Evolutionary conservation across 2,329 filamentous ascomycete species (phyloP), one percentile per base, ranked within the genome.

Genomic region (Pleomassaria siparia): DNA sequence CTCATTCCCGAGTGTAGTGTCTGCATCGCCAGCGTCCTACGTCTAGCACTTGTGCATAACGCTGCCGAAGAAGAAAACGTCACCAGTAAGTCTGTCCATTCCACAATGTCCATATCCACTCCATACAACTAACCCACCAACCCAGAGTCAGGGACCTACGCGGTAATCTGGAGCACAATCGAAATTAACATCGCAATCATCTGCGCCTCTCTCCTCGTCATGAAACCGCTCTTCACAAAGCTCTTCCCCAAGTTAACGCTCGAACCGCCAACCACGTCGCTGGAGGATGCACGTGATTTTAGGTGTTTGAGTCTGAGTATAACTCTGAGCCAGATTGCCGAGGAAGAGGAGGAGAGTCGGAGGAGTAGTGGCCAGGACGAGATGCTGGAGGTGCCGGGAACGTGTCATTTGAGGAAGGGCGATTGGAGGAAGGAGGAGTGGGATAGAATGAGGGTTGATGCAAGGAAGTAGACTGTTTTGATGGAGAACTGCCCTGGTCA

Each of bases 111-210:
- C 29, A 32, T n/a, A 32, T 32, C 29, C 25, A 12, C 7, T 32
- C 15, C 29, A 32, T 15, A 5, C 13, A 21, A 21, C 15, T 45
- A 21, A 20, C 22, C 22, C 13, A 21, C 15, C 13, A 12, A 18
- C n/a, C n/a, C 26, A 64, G 66, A 62, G 26, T 68, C 71, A 1
- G 72, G 72, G n/a, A 66, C 69, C 9, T 67, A 70, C 52, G 66
- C 71, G 6, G 53, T 74, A 4, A 64, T 72, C 10, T 76, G 72
- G 66, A 73, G 70, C 2, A 64, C 64, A 2, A 59, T 72, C 32
- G 74, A 77, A 58, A 63, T 71, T 40, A 76, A 76, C 41, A 62
- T 74, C 1, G 72, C 72, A 20, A 74, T 76, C 52, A 67, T 73
- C 4, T 76, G 72, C 54, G 72, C 73, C 10, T 76, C 69, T 2